These are phyloP conservation scores for Aspergillaceae sp. DNA, from an alignment of 2,329 filamentous ascomycete genomes.

Conservation along the genomic window DNA sequence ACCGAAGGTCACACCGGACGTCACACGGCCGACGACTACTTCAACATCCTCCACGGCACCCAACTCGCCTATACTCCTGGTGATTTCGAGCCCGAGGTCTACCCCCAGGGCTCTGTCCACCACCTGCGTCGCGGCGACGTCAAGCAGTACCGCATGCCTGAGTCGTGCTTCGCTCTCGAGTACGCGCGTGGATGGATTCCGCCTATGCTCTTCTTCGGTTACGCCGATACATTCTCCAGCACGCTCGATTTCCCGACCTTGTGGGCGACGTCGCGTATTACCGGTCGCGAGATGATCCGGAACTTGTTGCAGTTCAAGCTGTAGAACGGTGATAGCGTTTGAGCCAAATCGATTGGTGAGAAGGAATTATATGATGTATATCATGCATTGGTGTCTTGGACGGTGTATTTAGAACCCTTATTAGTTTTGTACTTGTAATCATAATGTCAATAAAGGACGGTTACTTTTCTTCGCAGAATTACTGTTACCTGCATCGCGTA, in stretches of 20 bases:
- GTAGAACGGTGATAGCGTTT: slow-evolving; percentile 29
- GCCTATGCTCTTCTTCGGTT: slow-evolving; percentile 84
- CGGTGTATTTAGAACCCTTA: not conserved
- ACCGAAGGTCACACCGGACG: slow-evolving; percentile 83
- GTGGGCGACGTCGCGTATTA: slow-evolving; percentile 68
- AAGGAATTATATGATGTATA: slow-evolving; percentile 3
- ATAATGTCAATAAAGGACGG: no score
- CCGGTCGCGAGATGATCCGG: slow-evolving; percentile 64
- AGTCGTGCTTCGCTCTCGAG: slow-evolving; percentile 31
- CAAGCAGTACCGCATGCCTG: slow-evolving; percentile 55
- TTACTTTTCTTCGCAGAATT: no score
- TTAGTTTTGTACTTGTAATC: no score
- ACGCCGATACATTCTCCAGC: slow-evolving; percentile 68
- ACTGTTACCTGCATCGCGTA: not conserved
- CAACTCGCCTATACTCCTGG: slow-evolving; percentile 33
- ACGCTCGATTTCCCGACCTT: slow-evolving; percentile 80
- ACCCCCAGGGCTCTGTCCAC: slow-evolving; percentile 31
- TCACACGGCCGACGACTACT: slow-evolving; percentile 90
- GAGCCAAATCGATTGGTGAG: no score
- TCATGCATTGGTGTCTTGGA: not conserved
- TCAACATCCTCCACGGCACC: slow-evolving; percentile 62
- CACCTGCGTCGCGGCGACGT: slow-evolving; percentile 55
- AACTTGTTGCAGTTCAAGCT: slow-evolving; percentile 67
- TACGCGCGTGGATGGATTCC: slow-evolving; percentile 68
- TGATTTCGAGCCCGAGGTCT: slow-evolving; percentile 29